Base-by-base conservation (phyloP, 345 rosid species). In the Gossypium rotundifolium region DNA sequence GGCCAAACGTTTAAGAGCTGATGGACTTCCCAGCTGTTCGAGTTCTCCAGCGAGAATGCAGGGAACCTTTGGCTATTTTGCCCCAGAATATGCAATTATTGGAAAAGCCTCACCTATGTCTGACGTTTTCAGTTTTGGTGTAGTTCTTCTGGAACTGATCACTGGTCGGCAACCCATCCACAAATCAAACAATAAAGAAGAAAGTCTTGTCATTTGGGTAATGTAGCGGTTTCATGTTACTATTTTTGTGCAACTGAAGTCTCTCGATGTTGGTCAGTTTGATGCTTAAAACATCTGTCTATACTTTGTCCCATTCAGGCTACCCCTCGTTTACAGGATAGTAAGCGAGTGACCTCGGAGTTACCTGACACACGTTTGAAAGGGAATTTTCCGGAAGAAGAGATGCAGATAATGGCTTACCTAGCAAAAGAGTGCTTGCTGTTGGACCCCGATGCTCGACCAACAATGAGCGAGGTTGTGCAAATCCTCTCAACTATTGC, bases 131-230 rank as follows among this genome's bases (percentile, higher is more conserved):
- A 95, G 99, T 82, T 93, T 93, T 2, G 99, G 99, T 57, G 99
- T 95, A 44, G 99, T 95, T 76, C 87, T 95, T 65, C 93, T 95
- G 57, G 98, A 95, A 88, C 91, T 95, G 73, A 88, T 95, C 75
- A 93, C 97, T 1, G 99, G 99, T 55, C 87, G 89, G 59, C 89
- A 88, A 72, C 97, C 99, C 9, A 91, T 93, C 80, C 96, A 86
- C 11, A 85, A 84, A 80, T 81, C 87, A 0, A 83, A 83, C 54
- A 83, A 82, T 80, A 91, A 87, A 85, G 93, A 90, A 84, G 96
- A 93, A 84, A 95, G 99, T 83, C 94, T 95, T 3, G 99, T 93
- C 27, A 88, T 89, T 68, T 95, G 99, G 99, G 98, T 94, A 83
- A 76, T 62, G 69, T 46, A 72, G 44, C 59, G 12, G 22, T 52